phyloP scores from a whole-genome alignment of 2,329 filamentous ascomycete genomes.

The Colletotrichum limetticola region DNA sequence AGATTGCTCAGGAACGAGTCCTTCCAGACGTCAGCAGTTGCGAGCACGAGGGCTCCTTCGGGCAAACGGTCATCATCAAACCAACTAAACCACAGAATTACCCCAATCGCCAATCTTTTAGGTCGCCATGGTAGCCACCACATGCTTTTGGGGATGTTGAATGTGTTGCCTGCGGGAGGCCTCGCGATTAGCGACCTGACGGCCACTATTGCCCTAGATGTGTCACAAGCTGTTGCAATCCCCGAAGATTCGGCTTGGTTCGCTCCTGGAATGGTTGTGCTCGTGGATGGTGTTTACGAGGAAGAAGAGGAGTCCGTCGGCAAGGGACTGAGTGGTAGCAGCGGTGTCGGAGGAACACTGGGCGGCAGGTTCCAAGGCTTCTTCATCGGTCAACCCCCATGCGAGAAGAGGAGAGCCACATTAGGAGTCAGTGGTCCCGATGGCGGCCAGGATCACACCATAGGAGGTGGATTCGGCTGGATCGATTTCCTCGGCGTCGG shows the following conservation, averaged over 20 bases:
- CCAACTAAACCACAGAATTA: slow-evolving; percentile 84
- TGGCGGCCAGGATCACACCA: slow-evolving; percentile 67
- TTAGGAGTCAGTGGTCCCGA: slow-evolving; percentile 75
- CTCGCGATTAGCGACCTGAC: slow-evolving; percentile 88
- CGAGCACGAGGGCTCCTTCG: slow-evolving; percentile 64
- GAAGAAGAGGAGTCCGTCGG: slow-evolving; percentile 83
- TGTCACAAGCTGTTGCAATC: slow-evolving; percentile 82
- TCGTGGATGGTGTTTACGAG: slow-evolving; percentile 96
- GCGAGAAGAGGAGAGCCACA: slow-evolving; percentile 83
- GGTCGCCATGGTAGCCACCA: slow-evolving; percentile 87
- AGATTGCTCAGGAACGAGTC: slow-evolving; percentile 91
- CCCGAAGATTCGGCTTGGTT: slow-evolving; percentile 93
- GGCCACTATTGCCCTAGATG: slow-evolving; percentile 86
- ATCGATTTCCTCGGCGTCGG: slow-evolving; percentile 95
- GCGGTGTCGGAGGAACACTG: slow-evolving; percentile 88
- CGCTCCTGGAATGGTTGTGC: slow-evolving; percentile 92
- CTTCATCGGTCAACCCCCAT: slow-evolving; percentile 90
- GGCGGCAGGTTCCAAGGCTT: slow-evolving; percentile 93
- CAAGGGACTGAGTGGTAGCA: slow-evolving; percentile 78
- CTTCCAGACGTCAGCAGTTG: slow-evolving; percentile 85
- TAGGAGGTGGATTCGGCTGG: slow-evolving; percentile 92
- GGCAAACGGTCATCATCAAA: slow-evolving; percentile 69
- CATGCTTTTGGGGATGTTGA: slow-evolving; percentile 86
- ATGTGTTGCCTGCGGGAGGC: slow-evolving; percentile 81
- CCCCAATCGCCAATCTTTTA: slow-evolving; percentile 79